Conservation (phyloP, 345 rosid genomes). For the Syzygium jambos region DNA sequence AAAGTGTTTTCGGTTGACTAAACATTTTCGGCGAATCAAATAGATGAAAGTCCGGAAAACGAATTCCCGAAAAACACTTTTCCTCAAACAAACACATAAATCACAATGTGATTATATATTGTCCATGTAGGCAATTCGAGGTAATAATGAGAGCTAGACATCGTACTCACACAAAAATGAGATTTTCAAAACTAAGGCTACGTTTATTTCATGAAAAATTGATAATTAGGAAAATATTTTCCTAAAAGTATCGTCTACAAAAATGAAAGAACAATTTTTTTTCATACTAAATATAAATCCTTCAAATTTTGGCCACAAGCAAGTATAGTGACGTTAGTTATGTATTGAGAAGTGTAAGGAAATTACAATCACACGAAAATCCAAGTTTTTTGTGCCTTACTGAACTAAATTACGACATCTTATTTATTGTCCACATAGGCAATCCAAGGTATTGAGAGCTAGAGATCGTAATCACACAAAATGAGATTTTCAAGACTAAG, state of each 20-base stretch:
- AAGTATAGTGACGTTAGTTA: neutral
- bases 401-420: neutral
- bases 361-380: neutral
- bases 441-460: neutral
- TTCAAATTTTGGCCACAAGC: neutral
- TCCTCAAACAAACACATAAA: neutral
- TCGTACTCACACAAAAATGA: neutral
- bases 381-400: neutral
- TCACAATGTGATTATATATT: neutral
- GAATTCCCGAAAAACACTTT: too few relatives aligned
- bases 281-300: neutral
- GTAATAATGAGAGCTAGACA: neutral
- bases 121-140: neutral
- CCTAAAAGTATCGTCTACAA: too few relatives aligned
- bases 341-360: neutral
- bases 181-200: too few relatives aligned
- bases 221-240: too few relatives aligned
- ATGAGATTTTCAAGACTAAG: too few relatives aligned
- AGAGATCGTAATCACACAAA: neutral
- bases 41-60: too few relatives aligned
- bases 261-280: neutral
- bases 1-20: too few relatives aligned
- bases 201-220: too few relatives aligned
- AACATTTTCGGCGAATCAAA: too few relatives aligned
- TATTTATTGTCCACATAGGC: neutral